Conservation (phyloP, 495 filamentous ascomycete genomes). For the Pyrenula massariospora region DNA sequence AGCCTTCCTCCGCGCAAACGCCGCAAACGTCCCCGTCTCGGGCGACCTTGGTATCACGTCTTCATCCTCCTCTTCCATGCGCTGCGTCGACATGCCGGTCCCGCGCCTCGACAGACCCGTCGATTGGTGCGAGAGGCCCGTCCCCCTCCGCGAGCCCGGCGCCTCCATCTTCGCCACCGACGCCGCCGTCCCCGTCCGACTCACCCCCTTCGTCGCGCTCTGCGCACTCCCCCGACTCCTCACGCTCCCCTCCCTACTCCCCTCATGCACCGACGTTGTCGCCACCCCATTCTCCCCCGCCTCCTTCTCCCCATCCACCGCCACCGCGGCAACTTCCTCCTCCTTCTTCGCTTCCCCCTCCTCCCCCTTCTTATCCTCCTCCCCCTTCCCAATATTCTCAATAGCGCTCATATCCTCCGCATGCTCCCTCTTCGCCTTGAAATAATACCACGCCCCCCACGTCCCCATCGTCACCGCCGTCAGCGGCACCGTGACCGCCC, state of each 20-base stretch:
- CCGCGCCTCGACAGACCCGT: neutral
- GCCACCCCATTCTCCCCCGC: no score
- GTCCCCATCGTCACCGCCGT: slow-evolving; percentile 13
- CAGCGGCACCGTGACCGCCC: slow-evolving; percentile 19
- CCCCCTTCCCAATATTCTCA: neutral
- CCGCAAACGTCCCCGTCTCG: no score
- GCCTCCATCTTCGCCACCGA: neutral
- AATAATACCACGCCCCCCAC: slow-evolving; percentile 12
- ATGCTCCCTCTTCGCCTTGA: neutral
- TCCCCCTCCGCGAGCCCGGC: neutral
- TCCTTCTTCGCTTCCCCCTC: neutral
- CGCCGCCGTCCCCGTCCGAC: neutral
- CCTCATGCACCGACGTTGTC: neutral
- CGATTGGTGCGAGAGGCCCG: neutral
- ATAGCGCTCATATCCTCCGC: neutral
- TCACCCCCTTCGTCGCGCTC: neutral
- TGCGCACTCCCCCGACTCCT: no score
- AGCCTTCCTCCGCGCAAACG: neutral
- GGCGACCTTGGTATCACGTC: neutral
- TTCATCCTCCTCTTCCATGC: neutral
- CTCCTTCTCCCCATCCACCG: neutral
- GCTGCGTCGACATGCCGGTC: neutral
- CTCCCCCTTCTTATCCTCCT: neutral
- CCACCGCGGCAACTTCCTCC: neutral
- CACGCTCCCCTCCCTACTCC: neutral